A percentile compares a stretch with the other conserved stretches of the same genome.
phyloP scores from a whole-genome alignment of 257 asterid genomes.

The Petunia axillaris region DNA sequence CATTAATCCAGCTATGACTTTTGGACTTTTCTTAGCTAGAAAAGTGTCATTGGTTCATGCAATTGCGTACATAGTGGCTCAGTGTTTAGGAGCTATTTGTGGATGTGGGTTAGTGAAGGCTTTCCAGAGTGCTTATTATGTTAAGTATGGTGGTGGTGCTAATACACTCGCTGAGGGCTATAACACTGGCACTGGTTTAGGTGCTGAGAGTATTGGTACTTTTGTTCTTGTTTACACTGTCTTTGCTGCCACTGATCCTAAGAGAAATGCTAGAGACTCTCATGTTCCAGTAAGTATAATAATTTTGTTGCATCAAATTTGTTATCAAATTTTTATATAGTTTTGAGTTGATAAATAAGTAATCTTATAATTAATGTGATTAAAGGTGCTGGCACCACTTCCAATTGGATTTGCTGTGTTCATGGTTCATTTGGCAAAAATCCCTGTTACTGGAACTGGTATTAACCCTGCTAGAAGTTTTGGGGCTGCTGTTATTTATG shows the following conservation, averaged over 20 bases:
- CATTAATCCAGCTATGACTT: constrained; percentile 73
- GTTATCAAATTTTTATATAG: no score
- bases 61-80: constrained; percentile 62
- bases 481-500: constrained; percentile 74
- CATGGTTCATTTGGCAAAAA: constrained; percentile 77
- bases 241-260: constrained; percentile 76
- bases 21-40: constrained; percentile 62
- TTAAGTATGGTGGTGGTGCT: constrained; percentile 67
- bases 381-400: constrained; percentile 75
- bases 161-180: constrained; percentile 49
- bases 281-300: constrained; percentile 62
- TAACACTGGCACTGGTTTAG: constrained; percentile 71
- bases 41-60: constrained; percentile 66
- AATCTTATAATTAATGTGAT: background rate
- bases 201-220: constrained; percentile 73
- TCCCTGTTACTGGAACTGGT: constrained; percentile 72
- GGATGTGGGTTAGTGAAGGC: constrained; percentile 74
- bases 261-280: constrained; percentile 71
- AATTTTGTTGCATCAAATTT: background rate
- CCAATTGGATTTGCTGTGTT: constrained; percentile 80
- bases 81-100: constrained; percentile 71
- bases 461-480: constrained; percentile 76
- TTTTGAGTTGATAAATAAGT: no score
- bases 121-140: constrained; percentile 55
- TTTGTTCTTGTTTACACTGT: constrained; percentile 72